Percentiles rank a stretch among this genome's conserved stretches.
phyloP scores from a whole-genome alignment of 495 filamentous ascomycete species.

The Penicillium waksmanii region DNA sequence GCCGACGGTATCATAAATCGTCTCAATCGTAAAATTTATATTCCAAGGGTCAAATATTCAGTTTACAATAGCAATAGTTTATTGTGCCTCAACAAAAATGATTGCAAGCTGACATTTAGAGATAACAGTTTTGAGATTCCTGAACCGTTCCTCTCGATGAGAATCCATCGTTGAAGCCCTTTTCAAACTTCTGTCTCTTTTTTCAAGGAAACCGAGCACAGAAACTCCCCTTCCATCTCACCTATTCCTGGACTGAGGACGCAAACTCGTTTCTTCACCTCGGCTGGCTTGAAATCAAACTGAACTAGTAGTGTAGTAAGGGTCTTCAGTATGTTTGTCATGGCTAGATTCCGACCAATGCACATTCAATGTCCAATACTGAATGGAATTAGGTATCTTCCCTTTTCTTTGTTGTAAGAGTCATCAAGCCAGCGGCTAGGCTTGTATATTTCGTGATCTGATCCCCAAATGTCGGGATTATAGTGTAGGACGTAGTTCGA shows the following conservation, averaged over 20 bases:
- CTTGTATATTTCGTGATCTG: not conserved
- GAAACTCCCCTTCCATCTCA: not conserved
- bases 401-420: not conserved
- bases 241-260: not conserved
- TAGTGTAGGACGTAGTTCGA: not conserved
- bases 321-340: slow-evolving; percentile 2
- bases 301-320: not conserved
- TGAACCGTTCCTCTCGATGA: too few species aligned
- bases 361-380: not conserved
- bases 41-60: too few species aligned
- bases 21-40: too few species aligned
- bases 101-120: too few species aligned
- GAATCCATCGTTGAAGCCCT: too few species aligned
- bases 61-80: too few species aligned
- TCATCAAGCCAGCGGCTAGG: not conserved
- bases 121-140: too few species aligned
- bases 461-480: not conserved
- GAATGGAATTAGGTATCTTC: slow-evolving; percentile 1
- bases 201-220: not conserved
- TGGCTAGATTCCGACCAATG: not conserved
- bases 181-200: not conserved
- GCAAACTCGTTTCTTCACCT: not conserved
- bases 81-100: too few species aligned
- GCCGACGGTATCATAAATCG: too few species aligned
- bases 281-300: not conserved